Evolutionary conservation across 2,329 filamentous ascomycete genomes (phyloP).

Genomic region (Trichoderma oligosporum): DNA sequence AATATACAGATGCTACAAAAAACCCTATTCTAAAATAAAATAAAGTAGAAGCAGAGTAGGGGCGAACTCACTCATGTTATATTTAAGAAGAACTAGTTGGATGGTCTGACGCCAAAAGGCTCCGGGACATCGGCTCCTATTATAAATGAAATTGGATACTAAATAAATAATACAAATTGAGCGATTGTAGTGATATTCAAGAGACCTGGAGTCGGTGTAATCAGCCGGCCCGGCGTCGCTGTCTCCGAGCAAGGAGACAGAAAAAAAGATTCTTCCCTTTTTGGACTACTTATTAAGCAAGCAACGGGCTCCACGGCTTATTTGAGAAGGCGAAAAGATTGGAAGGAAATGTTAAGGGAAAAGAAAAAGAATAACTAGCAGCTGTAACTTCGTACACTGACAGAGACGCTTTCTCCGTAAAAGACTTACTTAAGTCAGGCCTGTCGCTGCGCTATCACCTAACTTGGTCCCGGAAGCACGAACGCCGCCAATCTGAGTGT

Average conservation of each 20-base stretch:
- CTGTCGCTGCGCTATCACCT: constrained; percentile 3
- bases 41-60: not conserved
- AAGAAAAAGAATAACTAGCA: not conserved
- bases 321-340: not conserved
- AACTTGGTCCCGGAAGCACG: constrained; percentile 5
- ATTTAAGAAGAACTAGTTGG: not conserved
- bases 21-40: not conserved
- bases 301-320: not conserved
- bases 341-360: not conserved
- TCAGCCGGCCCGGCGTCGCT: not conserved
- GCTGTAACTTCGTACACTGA: too few relatives aligned
- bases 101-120: not conserved
- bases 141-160: not conserved
- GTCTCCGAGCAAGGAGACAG: constrained; percentile 7
- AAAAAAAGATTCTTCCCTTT: not conserved
- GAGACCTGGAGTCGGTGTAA: not conserved
- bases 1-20: not conserved
- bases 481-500: not conserved
- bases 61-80: constrained; percentile 8
- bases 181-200: not conserved
- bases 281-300: too few relatives aligned
- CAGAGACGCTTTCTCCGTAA: too few relatives aligned
- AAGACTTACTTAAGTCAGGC: too few relatives aligned
- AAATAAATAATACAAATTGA: not conserved
- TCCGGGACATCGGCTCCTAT: constrained; percentile 6